Evolutionary conservation across 2,329 filamentous ascomycete genomes (phyloP).

Genomic region (Fusarium verticillioides): DNA sequence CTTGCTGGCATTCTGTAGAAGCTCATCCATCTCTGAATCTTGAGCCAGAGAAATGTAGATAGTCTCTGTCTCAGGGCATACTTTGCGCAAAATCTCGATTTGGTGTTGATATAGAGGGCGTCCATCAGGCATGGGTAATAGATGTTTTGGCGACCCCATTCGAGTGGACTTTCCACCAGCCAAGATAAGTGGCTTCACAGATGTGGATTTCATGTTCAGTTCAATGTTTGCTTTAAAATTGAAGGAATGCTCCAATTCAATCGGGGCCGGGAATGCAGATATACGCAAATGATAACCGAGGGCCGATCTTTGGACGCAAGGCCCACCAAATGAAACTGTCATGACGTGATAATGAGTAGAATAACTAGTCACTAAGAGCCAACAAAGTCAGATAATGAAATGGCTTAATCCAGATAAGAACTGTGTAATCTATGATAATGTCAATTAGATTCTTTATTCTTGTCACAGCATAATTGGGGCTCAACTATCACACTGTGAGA

Average conservation of each 20-base stretch:
- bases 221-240: accelerated
- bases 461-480: no score
- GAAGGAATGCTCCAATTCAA: not conserved
- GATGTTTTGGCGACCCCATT: not conserved
- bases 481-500: not conserved
- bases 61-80: not conserved
- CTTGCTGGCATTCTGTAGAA: accelerated
- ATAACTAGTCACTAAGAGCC: accelerated
- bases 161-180: not conserved
- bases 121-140: not conserved
- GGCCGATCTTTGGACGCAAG: not conserved
- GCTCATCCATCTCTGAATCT: not conserved
- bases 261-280: accelerated
- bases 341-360: not conserved
- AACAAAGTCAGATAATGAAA: accelerated
- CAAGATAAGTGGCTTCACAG: not conserved
- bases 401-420: not conserved
- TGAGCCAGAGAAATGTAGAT: not conserved
- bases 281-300: not conserved
- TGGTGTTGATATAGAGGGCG: not conserved
- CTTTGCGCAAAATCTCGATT: not conserved
- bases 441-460: not conserved
- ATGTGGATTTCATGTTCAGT: accelerated
- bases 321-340: not conserved
- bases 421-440: accelerated